Base-by-base conservation (phyloP, 1,284 basidiomycete species). In the Heliocybe sulcata region DNA sequence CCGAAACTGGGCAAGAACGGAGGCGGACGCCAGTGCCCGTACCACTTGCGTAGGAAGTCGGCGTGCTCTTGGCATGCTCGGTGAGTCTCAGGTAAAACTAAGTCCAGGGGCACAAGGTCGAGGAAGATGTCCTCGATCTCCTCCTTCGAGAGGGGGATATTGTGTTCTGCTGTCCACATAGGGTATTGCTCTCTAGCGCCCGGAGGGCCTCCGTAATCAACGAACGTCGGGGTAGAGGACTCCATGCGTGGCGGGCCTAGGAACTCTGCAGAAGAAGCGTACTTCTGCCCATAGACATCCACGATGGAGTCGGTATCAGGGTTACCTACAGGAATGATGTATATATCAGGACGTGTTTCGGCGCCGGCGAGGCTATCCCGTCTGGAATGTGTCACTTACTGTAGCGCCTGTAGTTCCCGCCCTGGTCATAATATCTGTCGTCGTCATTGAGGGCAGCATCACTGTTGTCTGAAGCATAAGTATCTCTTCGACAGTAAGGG, bases 101-200 rank as follows among this genome's bases (percentile, higher is more conserved):
- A 74, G 26, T 73, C 68, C 1, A 85, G 70, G 0, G 84, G 77
- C 0, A 81, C 77, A n/a, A 99, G 79, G 74, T 99, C 97, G 58
- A 98, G 87, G 67, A 99, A 94, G 54, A 99, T 93, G 68, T 99
- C 96, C 72, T 99, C 96, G 57, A 99, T 98, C 76, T 99, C 97
- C 68, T 99, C 96, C 76, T 98, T 98, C 31, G 94, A 94, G 11
- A 99, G 77, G 12, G 96, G 96, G 58, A 98, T 97, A 64, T 94
- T 86, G 53, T 92, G 87, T 57, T 98, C 94, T 45, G 86, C 74
- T 16, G 87, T 87, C 96, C 97, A 98, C 0, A 94, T 93, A 0
- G 96, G 94, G 63, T 96, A 95, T 19, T 90, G 82, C 63, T 96
- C 93, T 49, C 81, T 80, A 6, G 72, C 73, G 52, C 78, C 77